A percentile compares a stretch with the other conserved stretches of the same genome.
Conservation (phyloP, 176 grass and related monocot genomes). For the Saccharum spontaneum region DNA sequence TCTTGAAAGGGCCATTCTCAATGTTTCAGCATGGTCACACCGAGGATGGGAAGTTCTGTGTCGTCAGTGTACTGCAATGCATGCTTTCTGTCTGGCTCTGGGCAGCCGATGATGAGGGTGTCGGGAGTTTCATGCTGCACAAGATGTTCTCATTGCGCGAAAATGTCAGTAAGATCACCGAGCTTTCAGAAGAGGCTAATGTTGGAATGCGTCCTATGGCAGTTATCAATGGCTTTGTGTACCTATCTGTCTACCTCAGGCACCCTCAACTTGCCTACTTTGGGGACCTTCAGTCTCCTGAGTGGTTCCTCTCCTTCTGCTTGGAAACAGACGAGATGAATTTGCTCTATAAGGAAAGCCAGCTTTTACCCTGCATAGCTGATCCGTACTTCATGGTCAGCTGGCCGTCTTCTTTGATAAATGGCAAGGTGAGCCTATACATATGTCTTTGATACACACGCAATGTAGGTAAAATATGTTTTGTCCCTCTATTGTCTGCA, state of each 20-base stretch:
- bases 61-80: background rate
- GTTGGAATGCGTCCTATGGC: background rate
- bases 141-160: background rate
- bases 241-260: no score
- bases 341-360: no score
- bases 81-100: background rate
- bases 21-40: background rate
- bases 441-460: no score
- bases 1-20: no score
- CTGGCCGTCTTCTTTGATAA: background rate
- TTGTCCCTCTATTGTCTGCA: no score
- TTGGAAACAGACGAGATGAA: no score
- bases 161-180: background rate
- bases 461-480: no score
- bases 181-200: background rate
- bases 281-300: background rate
- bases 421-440: background rate
- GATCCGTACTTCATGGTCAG: background rate
- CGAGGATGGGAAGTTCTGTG: background rate
- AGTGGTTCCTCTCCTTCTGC: background rate
- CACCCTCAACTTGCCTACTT: background rate
- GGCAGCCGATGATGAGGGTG: background rate
- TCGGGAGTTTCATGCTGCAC: background rate
- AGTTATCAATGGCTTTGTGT: background rate
- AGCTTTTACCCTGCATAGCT: no score